Evolutionary conservation across 768 basidiomycete genomes (phyloP).

Genomic region (Pleurotus tuoliensis): DNA sequence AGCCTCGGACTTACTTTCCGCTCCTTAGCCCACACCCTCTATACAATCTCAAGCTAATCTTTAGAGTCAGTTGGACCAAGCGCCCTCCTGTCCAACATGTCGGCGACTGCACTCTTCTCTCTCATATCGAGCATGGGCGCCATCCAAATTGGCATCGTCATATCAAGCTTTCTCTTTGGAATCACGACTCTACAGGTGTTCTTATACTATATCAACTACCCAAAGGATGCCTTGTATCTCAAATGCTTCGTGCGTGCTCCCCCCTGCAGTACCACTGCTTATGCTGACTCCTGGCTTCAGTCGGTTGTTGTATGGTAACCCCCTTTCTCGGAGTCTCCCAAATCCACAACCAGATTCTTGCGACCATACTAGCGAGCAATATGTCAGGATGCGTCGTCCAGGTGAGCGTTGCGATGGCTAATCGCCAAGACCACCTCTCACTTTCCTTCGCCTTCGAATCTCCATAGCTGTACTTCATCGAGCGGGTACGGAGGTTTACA

Average conservation of each 20-base stretch:
- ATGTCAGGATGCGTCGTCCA: constrained; percentile 1
- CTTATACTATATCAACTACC: constrained; percentile 20
- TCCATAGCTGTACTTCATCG: not conserved
- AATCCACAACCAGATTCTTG: not conserved
- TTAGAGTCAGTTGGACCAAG: not conserved
- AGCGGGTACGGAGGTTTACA: constrained; percentile 1
- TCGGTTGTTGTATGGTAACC: constrained; percentile 7
- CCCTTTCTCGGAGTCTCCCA: not conserved
- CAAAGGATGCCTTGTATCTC: constrained; percentile 17
- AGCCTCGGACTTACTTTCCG: too few species aligned
- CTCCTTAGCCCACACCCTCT: too few species aligned
- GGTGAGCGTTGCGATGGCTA: not conserved
- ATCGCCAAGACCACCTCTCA: not conserved
- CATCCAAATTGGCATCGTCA: constrained; percentile 19
- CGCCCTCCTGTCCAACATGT: not conserved
- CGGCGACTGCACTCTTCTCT: not conserved
- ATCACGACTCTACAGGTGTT: constrained; percentile 21
- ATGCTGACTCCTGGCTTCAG: not conserved
- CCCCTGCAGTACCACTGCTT: not conserved
- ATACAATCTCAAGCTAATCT: not conserved
- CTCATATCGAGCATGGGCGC: constrained; percentile 1
- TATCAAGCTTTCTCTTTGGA: constrained; percentile 24
- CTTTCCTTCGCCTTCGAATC: too few species aligned
- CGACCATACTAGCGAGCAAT: not conserved
- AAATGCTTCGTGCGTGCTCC: constrained; percentile 17